A percentile compares a stretch with the other conserved stretches of the same genome.
These are phyloP conservation scores for Corylus avellana DNA, from an alignment of 306 rosid species.

Conservation along the genomic window DNA sequence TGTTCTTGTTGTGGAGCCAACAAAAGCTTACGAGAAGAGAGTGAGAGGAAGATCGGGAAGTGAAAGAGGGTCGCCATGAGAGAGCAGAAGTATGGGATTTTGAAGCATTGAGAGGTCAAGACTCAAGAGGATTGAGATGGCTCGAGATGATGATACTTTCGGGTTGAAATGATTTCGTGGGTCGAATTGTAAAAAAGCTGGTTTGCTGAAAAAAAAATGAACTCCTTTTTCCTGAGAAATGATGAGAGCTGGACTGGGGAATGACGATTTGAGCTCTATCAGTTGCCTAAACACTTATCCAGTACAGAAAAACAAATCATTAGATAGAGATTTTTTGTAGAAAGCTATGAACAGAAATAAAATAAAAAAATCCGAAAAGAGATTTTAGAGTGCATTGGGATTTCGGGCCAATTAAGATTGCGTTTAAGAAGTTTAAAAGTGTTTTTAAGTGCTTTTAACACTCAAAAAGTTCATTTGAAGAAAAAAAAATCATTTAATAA, in stretches of 20 bases:
- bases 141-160: not conserved
- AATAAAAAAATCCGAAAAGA: no score
- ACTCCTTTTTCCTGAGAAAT: not conserved
- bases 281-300: not conserved
- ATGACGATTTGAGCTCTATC: not conserved
- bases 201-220: not conserved
- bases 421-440: no score
- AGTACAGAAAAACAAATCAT: no score
- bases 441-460: no score
- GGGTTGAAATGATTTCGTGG: not conserved
- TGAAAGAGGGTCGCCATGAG: slow-evolving; percentile 44
- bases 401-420: no score
- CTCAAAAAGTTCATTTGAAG: no score
- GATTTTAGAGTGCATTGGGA: no score
- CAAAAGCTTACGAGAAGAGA: slow-evolving; percentile 35
- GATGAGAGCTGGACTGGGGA: not conserved
- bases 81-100: not conserved
- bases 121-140: not conserved
- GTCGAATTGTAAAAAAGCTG: not conserved
- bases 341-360: no score
- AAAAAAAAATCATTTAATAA: no score
- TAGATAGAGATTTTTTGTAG: no score
- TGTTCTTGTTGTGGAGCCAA: slow-evolving; percentile 29
- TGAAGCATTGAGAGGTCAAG: not conserved
- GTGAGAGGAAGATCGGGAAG: slow-evolving; percentile 20